Evolutionary conservation across 2,329 filamentous ascomycete species (phyloP).

Genomic region (Metarhizium sp.): DNA sequence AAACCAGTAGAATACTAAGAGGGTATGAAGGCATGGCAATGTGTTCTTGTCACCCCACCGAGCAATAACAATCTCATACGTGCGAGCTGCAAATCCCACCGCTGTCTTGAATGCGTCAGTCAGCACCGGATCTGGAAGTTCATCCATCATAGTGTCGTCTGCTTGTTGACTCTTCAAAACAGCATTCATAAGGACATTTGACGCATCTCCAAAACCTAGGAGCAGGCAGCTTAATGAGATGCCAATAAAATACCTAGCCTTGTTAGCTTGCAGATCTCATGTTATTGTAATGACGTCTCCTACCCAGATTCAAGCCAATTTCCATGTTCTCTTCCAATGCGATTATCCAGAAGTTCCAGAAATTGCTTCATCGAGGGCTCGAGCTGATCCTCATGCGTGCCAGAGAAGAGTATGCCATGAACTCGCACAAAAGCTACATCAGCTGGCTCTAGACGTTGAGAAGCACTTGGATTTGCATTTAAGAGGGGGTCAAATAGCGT

Average conservation of each 20-base stretch:
- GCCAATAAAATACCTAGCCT: conserved; percentile 21
- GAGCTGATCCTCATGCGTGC: conserved; percentile 36
- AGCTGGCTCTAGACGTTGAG: conserved; percentile 22
- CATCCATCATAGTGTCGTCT: conserved; percentile 12
- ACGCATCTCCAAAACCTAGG: conserved; percentile 26
- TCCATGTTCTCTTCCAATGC: conserved; percentile 40
- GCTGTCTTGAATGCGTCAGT: conserved; percentile 24
- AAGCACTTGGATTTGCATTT: conserved; percentile 5
- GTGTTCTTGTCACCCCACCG: conserved; percentile 49
- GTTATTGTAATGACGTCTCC: conserved; percentile 4
- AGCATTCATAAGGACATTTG: conserved; percentile 35
- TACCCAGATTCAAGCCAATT: conserved; percentile 43
- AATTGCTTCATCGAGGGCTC: conserved; percentile 38
- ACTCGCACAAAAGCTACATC: conserved; percentile 54
- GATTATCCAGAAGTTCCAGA: conserved; percentile 40
- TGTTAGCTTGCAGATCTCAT: not conserved
- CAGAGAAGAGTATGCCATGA: conserved; percentile 55
- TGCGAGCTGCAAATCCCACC: conserved; percentile 31
- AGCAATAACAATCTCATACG: conserved; percentile 36
- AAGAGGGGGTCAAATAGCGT: conserved; percentile 57
- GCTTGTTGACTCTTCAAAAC: conserved; percentile 20
- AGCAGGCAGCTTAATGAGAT: conserved; percentile 23
- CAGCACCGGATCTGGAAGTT: conserved; percentile 9
- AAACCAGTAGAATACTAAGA: conserved; percentile 48
- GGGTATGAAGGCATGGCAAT: conserved; percentile 53